Percentiles rank a stretch among this genome's conserved stretches.
Conservation (phyloP, 108 stramenopile species). For the Mayamaea pseudoterrestris region DNA sequence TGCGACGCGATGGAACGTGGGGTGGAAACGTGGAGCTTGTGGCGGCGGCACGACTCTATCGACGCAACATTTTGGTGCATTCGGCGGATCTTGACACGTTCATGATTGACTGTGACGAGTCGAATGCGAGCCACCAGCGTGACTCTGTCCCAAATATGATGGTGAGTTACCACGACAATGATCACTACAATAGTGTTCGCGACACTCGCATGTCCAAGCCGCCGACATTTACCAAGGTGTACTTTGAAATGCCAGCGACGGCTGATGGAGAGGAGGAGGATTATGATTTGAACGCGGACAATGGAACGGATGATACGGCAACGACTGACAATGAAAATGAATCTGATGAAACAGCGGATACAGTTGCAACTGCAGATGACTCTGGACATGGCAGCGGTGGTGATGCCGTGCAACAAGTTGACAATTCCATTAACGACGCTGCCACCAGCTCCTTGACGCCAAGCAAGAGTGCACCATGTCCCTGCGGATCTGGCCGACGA, state of each 20-base stretch:
- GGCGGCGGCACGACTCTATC: conserved; percentile 57
- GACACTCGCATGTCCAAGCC: conserved; percentile 5
- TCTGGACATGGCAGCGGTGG: background rate
- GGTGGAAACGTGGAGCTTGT: conserved; percentile 75
- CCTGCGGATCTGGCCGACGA: conserved; percentile 44
- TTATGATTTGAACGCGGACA: background rate
- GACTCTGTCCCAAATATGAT: conserved; percentile 44
- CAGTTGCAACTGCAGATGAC: background rate
- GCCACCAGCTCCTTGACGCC: background rate
- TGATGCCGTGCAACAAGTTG: background rate
- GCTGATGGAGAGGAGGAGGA: background rate
- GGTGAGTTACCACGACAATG: conserved; percentile 69
- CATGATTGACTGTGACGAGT: conserved; percentile 45
- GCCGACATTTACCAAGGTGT: conserved; percentile 1
- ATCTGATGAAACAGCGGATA: background rate
- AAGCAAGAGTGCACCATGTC: conserved; percentile 40
- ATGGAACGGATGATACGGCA: background rate
- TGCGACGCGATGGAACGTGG: conserved; percentile 71
- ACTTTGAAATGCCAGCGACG: background rate
- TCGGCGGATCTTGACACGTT: conserved; percentile 37
- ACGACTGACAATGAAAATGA: background rate
- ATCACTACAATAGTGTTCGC: conserved; percentile 80
- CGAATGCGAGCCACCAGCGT: conserved; percentile 11
- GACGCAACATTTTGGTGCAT: conserved; percentile 54
- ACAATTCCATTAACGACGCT: background rate